Conservation (phyloP, 805 yeast species). For the Kluyveromyces wickerhamii region DNA sequence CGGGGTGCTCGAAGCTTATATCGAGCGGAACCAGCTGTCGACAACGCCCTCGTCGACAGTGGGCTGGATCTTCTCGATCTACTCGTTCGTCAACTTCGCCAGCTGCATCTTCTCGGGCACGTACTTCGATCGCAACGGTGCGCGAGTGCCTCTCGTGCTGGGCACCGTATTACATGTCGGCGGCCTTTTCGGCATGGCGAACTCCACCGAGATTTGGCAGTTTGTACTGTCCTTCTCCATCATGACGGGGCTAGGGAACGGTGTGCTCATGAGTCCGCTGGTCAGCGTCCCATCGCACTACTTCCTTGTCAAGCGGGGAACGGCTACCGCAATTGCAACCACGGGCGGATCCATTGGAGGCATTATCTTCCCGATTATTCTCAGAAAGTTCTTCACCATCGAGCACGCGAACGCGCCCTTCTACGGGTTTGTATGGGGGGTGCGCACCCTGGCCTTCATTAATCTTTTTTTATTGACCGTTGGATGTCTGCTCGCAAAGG, state of each 20-base stretch:
- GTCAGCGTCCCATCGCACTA: conserved; percentile 58
- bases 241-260: conserved; percentile 48
- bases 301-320: conserved; percentile 50
- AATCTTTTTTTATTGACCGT: conserved; percentile 30
- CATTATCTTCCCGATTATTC: conserved; percentile 43
- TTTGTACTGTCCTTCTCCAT: conserved; percentile 52
- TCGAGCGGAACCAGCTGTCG: conserved; percentile 46
- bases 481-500: conserved; percentile 32
- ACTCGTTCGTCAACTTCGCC: conserved; percentile 40
- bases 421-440: conserved; percentile 49
- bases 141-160: conserved; percentile 33
- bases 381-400: conserved; percentile 36
- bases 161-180: conserved; percentile 37
- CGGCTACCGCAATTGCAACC: conserved; percentile 41
- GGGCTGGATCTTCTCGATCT: conserved; percentile 60
- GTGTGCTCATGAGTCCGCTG: conserved; percentile 48
- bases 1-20: conserved; percentile 57
- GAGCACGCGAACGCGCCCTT: conserved; percentile 17
- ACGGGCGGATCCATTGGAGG: conserved; percentile 46
- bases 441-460: conserved; percentile 43
- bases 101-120: conserved; percentile 49
- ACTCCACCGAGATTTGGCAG: conserved; percentile 45
- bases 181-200: conserved; percentile 48
- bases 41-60: conserved; percentile 39
- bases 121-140: conserved; percentile 48